These are phyloP conservation scores for Nitzschia sp. DNA, from an alignment of 108 stramenopile species.

Conservation along the genomic window DNA sequence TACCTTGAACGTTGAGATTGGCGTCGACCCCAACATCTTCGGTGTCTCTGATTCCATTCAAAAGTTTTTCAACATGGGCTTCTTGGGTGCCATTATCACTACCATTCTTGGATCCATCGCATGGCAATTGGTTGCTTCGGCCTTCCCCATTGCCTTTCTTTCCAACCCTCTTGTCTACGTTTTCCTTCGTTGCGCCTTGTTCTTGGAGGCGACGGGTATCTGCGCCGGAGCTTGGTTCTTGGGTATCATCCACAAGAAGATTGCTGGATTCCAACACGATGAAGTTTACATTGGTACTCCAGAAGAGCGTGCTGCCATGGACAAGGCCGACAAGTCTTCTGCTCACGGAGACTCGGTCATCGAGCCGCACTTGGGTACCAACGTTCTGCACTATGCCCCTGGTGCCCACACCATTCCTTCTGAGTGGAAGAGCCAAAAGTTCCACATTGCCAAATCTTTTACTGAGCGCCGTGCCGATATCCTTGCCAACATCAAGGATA, in stretches of 20 bases:
- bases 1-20: conserved; percentile 46
- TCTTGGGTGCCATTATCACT: conserved; percentile 82
- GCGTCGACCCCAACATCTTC: conserved; percentile 66
- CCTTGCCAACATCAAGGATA: conserved; percentile 36
- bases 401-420: conserved; percentile 15
- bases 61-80: conserved; percentile 77
- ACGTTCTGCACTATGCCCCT: conserved; percentile 17
- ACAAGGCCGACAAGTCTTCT: conserved; percentile 27
- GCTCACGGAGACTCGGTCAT: conserved; percentile 5
- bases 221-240: conserved; percentile 69
- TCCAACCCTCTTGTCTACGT: conserved; percentile 62
- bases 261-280: conserved; percentile 56
- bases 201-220: conserved; percentile 63
- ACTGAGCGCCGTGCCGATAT: conserved; percentile 32
- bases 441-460: conserved; percentile 9
- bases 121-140: conserved; percentile 75
- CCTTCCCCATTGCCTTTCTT: conserved; percentile 66
- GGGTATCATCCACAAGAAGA: conserved; percentile 44
- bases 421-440: conserved; percentile 14
- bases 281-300: conserved; percentile 73
- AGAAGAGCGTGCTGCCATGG: conserved; percentile 51
- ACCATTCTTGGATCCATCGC: conserved; percentile 79
- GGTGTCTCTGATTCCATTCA: conserved; percentile 67
- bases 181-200: conserved; percentile 44
- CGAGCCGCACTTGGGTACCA: conserved; percentile 31